Evolutionary conservation across 2,329 filamentous ascomycete genomes (phyloP).

Genomic region (Phoma sp.): DNA sequence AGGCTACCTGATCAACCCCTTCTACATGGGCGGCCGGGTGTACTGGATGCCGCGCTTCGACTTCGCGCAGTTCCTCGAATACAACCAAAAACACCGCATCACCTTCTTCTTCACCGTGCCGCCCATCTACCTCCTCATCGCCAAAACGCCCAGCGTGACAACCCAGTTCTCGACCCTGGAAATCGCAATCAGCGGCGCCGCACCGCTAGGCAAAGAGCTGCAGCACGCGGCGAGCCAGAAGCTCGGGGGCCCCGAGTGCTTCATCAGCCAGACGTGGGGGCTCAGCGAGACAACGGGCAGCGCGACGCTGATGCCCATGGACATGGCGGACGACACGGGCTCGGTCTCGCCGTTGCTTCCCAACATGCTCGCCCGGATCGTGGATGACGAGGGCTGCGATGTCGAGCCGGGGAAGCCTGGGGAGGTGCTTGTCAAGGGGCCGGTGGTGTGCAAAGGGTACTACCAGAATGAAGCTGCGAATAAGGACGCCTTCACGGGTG

Average conservation of each 20-base stretch:
- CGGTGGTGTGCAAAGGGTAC: constrained; percentile 48
- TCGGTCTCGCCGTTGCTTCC: constrained; percentile 54
- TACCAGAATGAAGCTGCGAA: constrained; percentile 43
- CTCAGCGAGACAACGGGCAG: constrained; percentile 61
- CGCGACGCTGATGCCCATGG: constrained; percentile 55
- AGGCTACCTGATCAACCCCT: constrained; percentile 55
- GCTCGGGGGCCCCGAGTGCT: constrained; percentile 53
- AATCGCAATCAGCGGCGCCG: constrained; percentile 60
- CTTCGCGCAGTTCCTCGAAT: constrained; percentile 61
- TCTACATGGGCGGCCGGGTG: constrained; percentile 49
- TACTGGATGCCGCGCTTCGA: constrained; percentile 71
- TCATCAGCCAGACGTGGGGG: constrained; percentile 63
- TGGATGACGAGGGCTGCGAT: constrained; percentile 43
- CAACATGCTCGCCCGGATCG: constrained; percentile 44
- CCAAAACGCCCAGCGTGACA: constrained; percentile 61
- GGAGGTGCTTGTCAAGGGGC: constrained; percentile 45
- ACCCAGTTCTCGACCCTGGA: constrained; percentile 61
- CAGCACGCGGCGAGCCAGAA: constrained; percentile 59
- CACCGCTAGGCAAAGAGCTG: constrained; percentile 62
- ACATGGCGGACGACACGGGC: constrained; percentile 53
- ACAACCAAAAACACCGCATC: constrained; percentile 58
- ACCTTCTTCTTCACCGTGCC: constrained; percentile 66
- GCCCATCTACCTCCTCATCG: constrained; percentile 65
- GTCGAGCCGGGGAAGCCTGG: constrained; percentile 40
- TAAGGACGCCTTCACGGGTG: constrained; percentile 37